Base-by-base conservation (phyloP, 1,139 yeast species). In the Protomyces pachydermus region DNA sequence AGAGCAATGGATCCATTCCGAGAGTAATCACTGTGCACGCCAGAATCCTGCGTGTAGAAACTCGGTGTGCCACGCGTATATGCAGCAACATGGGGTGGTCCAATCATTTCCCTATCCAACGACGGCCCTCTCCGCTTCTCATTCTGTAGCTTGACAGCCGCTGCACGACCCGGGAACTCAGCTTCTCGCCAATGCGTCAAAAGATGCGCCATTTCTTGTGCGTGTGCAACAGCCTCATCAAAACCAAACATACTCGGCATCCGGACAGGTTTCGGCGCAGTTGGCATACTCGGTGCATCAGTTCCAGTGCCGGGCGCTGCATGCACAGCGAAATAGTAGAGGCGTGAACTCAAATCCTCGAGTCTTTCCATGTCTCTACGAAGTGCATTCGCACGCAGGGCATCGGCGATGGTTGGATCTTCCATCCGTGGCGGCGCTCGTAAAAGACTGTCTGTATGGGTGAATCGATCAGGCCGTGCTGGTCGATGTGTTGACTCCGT, bases 271-370 rank as follows among this genome's bases (percentile, higher is more conserved):
- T 18, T 16, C 14, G 38, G 45, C 9, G 57, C 45, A 6, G 12
- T 12, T 10, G 48, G 23, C 16, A 42, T 4, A 42, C 48, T 18
- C 12, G 48, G 23, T 6, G 50, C 50, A 32, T 32, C 38, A 8
- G 46, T 18, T 1, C 50, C 56, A 10, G 58, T 28, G 39, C 55
- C 38, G 25, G 66, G 35, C 54, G 67, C 46, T 16, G 39, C 35
- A 51, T 52, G 51, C 6, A 67, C 61, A 16, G 67, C 64, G 53
- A 67, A 67, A 45, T 67, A 61, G 46, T 67, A 65, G 14, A 67
- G 55, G 32, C 64, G 67, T 1, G 69, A 67, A n/a, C 67, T 48
- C 46, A 65, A 57, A 20, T 66, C 67, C 35, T 61, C 68, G 4
- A 66, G 50, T 14, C 67, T 62, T 51, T 67, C 67, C 61, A 67